Percentiles rank a stretch among this genome's conserved stretches.
These are phyloP conservation scores for Sporothrix curviconia DNA, from an alignment of 2,329 filamentous ascomycete genomes.

Conservation along the genomic window DNA sequence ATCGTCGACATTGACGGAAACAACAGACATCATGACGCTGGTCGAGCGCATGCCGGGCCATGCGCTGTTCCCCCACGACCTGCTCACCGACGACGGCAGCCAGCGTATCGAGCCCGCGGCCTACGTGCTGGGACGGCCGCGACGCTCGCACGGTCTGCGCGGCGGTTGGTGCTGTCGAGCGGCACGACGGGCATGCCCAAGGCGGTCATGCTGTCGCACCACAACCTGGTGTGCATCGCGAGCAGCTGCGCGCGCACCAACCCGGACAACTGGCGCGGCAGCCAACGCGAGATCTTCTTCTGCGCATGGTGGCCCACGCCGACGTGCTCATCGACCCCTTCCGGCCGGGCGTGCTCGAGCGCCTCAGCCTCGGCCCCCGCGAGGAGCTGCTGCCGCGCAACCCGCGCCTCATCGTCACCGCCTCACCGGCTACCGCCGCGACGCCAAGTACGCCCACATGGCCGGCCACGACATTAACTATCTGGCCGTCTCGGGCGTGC, in stretches of 20 bases:
- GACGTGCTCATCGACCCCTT: not conserved
- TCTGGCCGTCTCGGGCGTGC: not conserved
- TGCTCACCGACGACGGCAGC: not conserved
- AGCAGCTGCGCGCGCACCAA: slow-evolving; percentile 27
- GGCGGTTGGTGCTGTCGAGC: slow-evolving; percentile 35
- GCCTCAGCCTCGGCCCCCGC: not conserved
- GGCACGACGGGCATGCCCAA: slow-evolving; percentile 44
- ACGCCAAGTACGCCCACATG: not conserved
- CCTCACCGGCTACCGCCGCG: not conserved
- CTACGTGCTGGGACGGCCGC: not conserved
- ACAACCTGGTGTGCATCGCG: slow-evolving; percentile 36
- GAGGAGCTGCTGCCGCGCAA: not conserved
- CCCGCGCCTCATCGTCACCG: not conserved
- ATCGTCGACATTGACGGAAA: no score
- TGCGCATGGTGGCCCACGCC: not conserved
- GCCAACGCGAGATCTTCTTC: slow-evolving; percentile 35
- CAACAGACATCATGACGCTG: not conserved
- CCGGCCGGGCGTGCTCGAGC: not conserved
- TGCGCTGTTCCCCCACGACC: not conserved
- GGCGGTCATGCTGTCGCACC: slow-evolving; percentile 39
- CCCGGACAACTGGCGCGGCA: slow-evolving; percentile 23
- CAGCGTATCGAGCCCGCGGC: not conserved
- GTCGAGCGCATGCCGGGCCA: not conserved
- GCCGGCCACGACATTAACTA: not conserved
- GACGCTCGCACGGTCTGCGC: not conserved